A percentile compares a stretch with the other conserved stretches of the same genome.
phyloP scores from a whole-genome alignment of 345 rosid species.

The Citrus sp. region DNA sequence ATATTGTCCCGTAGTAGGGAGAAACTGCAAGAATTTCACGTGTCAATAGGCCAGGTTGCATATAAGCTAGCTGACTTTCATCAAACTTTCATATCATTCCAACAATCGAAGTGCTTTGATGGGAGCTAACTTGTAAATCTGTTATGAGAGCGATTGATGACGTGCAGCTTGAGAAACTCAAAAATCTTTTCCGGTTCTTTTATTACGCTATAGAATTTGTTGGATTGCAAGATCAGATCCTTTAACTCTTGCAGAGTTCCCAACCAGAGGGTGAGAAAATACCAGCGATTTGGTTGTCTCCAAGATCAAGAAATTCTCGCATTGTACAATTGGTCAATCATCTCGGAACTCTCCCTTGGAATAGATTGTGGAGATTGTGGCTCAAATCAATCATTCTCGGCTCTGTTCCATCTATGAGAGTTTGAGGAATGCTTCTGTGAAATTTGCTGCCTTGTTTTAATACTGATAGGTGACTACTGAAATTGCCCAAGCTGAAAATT shows the following conservation, averaged over 20 bases:
- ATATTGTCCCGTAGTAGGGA: neutral
- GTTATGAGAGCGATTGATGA: slow-evolving; percentile 16
- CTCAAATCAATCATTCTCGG: slow-evolving; percentile 19
- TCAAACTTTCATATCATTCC: slow-evolving; percentile 23
- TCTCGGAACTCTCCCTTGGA: slow-evolving; percentile 14
- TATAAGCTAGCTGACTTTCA: neutral
- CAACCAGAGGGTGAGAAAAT: slow-evolving; percentile 22
- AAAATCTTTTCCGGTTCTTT: neutral
- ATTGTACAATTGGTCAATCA: neutral
- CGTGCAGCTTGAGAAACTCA: slow-evolving; percentile 5
- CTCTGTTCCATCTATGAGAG: neutral
- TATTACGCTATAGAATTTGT: neutral
- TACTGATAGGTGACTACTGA: neutral
- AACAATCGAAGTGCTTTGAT: slow-evolving; percentile 4
- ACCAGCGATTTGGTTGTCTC: slow-evolving; percentile 13
- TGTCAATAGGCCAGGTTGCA: neutral
- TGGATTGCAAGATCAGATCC: slow-evolving; percentile 3
- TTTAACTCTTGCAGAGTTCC: slow-evolving; percentile 7
- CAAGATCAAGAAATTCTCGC: slow-evolving; percentile 15
- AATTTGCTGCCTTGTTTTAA: slow-evolving; percentile 13
- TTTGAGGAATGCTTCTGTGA: slow-evolving; percentile 11
- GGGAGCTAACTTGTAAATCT: slow-evolving; percentile 15
- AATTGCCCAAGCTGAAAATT: slow-evolving; percentile 16
- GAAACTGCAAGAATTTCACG: too few species aligned
- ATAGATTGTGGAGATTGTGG: slow-evolving; percentile 11